Percentiles rank a stretch among this genome's conserved stretches.
Conservation (phyloP, 1,284 basidiomycete genomes). For the Tremellales sp. region DNA sequence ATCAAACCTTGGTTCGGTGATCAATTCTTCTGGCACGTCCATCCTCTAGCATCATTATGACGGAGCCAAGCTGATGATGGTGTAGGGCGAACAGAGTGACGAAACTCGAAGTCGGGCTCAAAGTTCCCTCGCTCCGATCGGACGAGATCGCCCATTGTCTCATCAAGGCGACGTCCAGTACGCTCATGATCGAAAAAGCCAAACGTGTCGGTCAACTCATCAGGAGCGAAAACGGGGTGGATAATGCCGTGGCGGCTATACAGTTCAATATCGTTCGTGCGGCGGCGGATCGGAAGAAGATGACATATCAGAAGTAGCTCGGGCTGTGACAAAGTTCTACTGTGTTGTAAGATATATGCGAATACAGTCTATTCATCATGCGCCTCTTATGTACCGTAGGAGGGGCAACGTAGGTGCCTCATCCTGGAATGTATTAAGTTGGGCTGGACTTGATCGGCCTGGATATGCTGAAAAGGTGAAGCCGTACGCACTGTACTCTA, state of each 20-base stretch:
- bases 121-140: conserved; percentile 53
- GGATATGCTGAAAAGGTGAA: too few relatives aligned
- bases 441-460: too few relatives aligned
- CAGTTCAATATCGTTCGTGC: conserved; percentile 36
- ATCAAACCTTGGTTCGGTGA: conserved; percentile 65
- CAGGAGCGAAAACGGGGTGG: conserved; percentile 52
- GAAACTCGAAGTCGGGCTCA: conserved; percentile 57
- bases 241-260: conserved; percentile 36
- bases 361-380: too few relatives aligned
- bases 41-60: not conserved
- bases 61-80: conserved; percentile 20
- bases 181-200: conserved; percentile 63
- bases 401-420: too few relatives aligned
- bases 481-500: too few relatives aligned
- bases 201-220: conserved; percentile 62
- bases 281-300: conserved; percentile 25
- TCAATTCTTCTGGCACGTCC: conserved; percentile 10
- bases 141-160: conserved; percentile 57
- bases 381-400: too few relatives aligned
- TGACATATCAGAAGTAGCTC: conserved; percentile 28
- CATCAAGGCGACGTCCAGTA: conserved; percentile 56
- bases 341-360: too few relatives aligned
- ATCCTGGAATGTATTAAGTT: too few relatives aligned
- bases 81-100: conserved; percentile 69
- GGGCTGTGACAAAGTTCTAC: too few relatives aligned